These are phyloP conservation scores for Ormosia emarginata DNA, from an alignment of 306 rosid genomes.

Conservation along the genomic window DNA sequence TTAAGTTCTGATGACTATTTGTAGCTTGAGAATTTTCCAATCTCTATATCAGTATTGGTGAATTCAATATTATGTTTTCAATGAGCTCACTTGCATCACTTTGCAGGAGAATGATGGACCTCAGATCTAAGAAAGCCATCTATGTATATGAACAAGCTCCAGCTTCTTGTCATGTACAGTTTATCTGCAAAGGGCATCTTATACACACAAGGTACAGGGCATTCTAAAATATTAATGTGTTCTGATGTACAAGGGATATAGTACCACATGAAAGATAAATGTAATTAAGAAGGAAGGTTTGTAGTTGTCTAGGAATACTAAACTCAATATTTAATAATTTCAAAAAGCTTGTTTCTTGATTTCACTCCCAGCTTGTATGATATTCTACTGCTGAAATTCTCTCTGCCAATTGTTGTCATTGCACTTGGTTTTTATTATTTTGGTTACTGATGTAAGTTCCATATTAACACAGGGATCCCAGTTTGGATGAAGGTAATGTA, in stretches of 20 bases:
- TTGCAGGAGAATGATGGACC: constrained; percentile 76
- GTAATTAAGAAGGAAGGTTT: not conserved
- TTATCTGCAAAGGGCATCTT: constrained; percentile 77
- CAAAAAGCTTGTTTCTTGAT: constrained; percentile 7
- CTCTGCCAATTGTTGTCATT: not conserved
- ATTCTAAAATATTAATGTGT: not conserved
- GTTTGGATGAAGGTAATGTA: constrained; percentile 28
- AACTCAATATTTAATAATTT: not conserved
- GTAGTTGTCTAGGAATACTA: not conserved
- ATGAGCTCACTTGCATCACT: constrained; percentile 19
- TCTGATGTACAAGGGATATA: not conserved
- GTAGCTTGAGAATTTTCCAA: not conserved
- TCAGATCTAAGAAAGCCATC: constrained; percentile 86
- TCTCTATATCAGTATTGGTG: too few species aligned
- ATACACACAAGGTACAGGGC: constrained; percentile 60
- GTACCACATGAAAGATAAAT: constrained; percentile 6
- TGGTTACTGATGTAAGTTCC: constrained; percentile 35
- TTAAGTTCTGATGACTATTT: not conserved
- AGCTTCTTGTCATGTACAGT: constrained; percentile 60
- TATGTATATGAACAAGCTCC: constrained; percentile 69
- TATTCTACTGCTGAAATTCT: not conserved
- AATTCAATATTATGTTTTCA: constrained; percentile 13
- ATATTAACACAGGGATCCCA: constrained; percentile 43
- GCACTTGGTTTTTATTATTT: not conserved
- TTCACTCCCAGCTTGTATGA: not conserved